phyloP scores from a whole-genome alignment of 768 basidiomycete genomes.

The Cyclocybe aegerita region DNA sequence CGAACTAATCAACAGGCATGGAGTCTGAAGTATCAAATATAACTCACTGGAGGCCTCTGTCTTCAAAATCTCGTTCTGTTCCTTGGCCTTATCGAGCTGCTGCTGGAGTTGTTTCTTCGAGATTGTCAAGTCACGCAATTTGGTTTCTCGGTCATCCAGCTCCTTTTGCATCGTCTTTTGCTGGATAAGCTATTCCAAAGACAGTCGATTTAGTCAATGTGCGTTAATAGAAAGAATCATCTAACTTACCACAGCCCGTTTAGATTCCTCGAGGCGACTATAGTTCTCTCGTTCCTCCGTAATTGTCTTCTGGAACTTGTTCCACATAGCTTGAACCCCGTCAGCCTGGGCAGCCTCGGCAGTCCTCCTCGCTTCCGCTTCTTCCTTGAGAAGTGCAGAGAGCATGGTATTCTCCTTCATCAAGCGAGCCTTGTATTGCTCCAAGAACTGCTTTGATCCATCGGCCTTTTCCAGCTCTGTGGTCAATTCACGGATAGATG shows the following conservation, averaged over 20 bases:
- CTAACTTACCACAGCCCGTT: conserved; percentile 60
- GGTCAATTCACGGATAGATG: conserved; percentile 56
- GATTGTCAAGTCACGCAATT: conserved; percentile 57
- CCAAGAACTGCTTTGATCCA: conserved; percentile 63
- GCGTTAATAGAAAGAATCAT: not conserved
- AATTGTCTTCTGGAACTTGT: conserved; percentile 61
- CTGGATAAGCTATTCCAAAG: conserved; percentile 51
- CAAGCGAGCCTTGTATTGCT: conserved; percentile 54
- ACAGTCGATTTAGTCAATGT: not conserved
- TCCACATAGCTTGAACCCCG: conserved; percentile 66
- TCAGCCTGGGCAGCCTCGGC: conserved; percentile 64
- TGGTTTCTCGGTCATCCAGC: conserved; percentile 61
- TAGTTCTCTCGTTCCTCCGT: conserved; percentile 61
- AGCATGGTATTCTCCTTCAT: conserved; percentile 57
- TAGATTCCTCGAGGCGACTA: conserved; percentile 64
- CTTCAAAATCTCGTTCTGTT: conserved; percentile 57
- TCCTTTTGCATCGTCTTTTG: conserved; percentile 65
- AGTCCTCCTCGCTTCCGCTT: conserved; percentile 59
- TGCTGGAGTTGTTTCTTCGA: conserved; percentile 58
- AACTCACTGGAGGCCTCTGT: conserved; percentile 57
- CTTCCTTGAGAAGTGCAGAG: conserved; percentile 56
- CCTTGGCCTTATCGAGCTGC: conserved; percentile 51
- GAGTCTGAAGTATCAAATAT: not conserved
- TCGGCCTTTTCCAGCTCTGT: conserved; percentile 63
- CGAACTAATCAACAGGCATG: not conserved